These are phyloP conservation scores for Rossbeevera mucosa DNA, from an alignment of 768 basidiomycete species.

Conservation along the genomic window DNA sequence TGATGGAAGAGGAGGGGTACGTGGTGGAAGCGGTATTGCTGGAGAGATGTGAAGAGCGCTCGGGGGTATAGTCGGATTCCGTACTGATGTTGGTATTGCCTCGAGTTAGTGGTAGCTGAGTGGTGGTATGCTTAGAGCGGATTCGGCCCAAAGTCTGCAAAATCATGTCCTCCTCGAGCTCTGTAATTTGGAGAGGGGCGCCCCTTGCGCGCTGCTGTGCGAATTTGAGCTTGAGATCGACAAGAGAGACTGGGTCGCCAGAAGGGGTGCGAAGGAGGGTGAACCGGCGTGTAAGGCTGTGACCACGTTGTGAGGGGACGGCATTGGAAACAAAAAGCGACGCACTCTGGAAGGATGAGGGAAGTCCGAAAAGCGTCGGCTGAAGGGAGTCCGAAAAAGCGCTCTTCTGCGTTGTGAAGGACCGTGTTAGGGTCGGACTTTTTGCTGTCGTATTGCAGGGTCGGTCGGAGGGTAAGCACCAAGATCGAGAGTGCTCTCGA, in stretches of 20 bases:
- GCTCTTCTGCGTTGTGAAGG: slow-evolving; percentile 36
- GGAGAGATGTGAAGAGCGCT: slow-evolving; percentile 33
- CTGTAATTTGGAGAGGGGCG: slow-evolving; percentile 61
- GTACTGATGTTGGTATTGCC: slow-evolving; percentile 15
- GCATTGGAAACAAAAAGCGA: slow-evolving; percentile 13
- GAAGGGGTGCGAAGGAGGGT: slow-evolving; percentile 68
- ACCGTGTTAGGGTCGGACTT: slow-evolving; percentile 61
- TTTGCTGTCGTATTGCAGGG: slow-evolving; percentile 50
- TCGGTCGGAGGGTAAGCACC: slow-evolving; percentile 14
- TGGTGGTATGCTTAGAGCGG: slow-evolving; percentile 34
- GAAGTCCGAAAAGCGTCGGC: slow-evolving; percentile 81
- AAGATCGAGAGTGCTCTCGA: slow-evolving; percentile 28
- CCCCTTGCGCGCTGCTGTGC: slow-evolving; percentile 76
- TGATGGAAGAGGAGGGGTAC: slow-evolving; percentile 37
- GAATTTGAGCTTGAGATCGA: slow-evolving; percentile 60
- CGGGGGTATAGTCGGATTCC: slow-evolving; percentile 31
- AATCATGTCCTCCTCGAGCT: slow-evolving; percentile 84
- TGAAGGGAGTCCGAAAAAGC: slow-evolving; percentile 58
- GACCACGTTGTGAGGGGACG: slow-evolving; percentile 15
- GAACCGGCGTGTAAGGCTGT: slow-evolving; percentile 77
- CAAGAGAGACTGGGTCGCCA: slow-evolving; percentile 61
- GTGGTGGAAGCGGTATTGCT: slow-evolving; percentile 36
- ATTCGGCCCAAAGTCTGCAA: slow-evolving; percentile 62
- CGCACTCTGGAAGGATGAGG: slow-evolving; percentile 81
- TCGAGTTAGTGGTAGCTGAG: slow-evolving; percentile 9